phyloP scores from a whole-genome alignment of 345 rosid species.

The Punica granatum region DNA sequence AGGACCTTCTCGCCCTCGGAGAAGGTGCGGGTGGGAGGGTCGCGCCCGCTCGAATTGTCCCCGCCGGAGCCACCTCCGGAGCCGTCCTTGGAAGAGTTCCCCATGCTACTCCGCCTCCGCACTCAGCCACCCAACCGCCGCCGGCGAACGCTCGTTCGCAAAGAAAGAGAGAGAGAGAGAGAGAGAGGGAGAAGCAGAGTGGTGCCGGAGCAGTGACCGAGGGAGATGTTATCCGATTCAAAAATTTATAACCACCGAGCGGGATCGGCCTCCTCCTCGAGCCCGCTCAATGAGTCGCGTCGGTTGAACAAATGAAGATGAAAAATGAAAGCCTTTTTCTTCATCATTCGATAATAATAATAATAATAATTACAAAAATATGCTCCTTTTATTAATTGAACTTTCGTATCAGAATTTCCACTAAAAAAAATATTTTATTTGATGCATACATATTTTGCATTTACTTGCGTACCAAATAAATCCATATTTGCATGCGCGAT shows the following conservation, averaged over 20 bases:
- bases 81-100: conserved; percentile 76
- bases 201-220: too few relatives aligned
- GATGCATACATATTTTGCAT: too few relatives aligned
- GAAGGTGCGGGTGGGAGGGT: conserved; percentile 54
- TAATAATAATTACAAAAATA: too few relatives aligned
- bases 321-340: too few relatives aligned
- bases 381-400: too few relatives aligned
- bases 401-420: too few relatives aligned
- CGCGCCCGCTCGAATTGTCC: conserved; percentile 68
- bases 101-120: conserved; percentile 23
- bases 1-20: conserved; percentile 90
- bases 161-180: neutral
- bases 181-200: neutral
- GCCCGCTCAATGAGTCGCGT: too few relatives aligned
- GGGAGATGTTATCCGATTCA: neutral
- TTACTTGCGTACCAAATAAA: too few relatives aligned
- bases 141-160: neutral
- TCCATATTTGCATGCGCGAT: too few relatives aligned
- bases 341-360: too few relatives aligned
- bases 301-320: too few relatives aligned
- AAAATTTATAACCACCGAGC: neutral
- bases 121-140: neutral
- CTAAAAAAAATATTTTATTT: too few relatives aligned
- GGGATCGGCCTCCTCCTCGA: neutral
- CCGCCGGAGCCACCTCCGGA: conserved; percentile 53